Evolutionary conservation across 1,139 yeast species (phyloP).

Genomic region (Tardiomyces depauwii): DNA sequence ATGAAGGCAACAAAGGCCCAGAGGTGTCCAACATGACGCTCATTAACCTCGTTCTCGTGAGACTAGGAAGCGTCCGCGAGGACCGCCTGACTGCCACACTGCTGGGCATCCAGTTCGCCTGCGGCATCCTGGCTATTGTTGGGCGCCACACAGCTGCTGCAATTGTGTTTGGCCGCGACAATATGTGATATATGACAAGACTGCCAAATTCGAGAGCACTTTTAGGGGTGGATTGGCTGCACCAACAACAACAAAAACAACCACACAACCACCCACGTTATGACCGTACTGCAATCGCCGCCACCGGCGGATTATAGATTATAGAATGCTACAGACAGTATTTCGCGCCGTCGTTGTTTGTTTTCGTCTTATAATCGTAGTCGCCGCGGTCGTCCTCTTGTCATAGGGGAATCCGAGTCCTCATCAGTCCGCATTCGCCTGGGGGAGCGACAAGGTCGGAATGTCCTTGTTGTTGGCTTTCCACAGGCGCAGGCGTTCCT

Average conservation of each 20-base stretch:
- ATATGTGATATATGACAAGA: constrained; percentile 36
- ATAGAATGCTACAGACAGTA: too few species aligned
- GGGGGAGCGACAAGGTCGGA: neutral
- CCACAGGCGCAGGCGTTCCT: constrained; percentile 43
- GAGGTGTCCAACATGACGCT: constrained; percentile 76
- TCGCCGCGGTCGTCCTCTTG: too few species aligned
- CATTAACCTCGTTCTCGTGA: constrained; percentile 69
- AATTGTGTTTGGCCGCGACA: constrained; percentile 81
- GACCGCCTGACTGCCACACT: constrained; percentile 55
- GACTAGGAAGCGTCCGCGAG: constrained; percentile 86
- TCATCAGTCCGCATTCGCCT: too few species aligned
- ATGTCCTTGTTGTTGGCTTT: neutral
- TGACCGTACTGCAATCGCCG: too few species aligned
- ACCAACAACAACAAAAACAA: too few species aligned
- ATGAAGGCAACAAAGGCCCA: neutral
- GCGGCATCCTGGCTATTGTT: constrained; percentile 57
- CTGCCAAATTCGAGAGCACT: too few species aligned
- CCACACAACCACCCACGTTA: too few species aligned
- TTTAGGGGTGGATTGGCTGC: too few species aligned
- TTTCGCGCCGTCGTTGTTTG: too few species aligned
- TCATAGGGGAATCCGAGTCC: too few species aligned
- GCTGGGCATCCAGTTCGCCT: constrained; percentile 46
- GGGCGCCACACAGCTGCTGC: constrained; percentile 82
- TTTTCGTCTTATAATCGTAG: too few species aligned
- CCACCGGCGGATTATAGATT: too few species aligned